Evolutionary conservation across 345 rosid genomes (phyloP).

Genomic region (Syzygium grande): DNA sequence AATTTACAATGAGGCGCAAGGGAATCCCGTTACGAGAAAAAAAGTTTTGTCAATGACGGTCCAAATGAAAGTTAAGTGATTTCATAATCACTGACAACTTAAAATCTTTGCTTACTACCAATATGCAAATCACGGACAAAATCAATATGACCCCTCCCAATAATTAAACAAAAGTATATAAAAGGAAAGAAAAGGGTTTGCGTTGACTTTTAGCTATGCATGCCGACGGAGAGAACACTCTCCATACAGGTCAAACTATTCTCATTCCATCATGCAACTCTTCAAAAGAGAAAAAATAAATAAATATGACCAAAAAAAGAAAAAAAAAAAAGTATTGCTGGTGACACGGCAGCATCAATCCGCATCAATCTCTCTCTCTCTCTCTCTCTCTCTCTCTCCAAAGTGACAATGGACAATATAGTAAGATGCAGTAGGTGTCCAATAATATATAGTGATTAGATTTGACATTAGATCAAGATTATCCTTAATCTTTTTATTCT

Average conservation of each 20-base stretch:
- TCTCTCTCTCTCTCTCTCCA: background rate
- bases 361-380: background rate
- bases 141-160: background rate
- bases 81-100: background rate
- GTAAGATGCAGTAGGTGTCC: background rate
- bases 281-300: background rate
- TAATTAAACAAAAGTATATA: background rate
- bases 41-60: no score
- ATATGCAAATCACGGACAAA: background rate
- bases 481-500: background rate
- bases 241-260: background rate
- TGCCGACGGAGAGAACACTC: background rate
- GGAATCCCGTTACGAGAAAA: background rate
- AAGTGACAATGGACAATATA: background rate
- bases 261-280: background rate
- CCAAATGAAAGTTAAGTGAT: background rate
- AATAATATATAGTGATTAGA: background rate
- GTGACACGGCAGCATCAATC: background rate
- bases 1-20: accelerated
- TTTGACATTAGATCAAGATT: background rate
- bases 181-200: background rate
- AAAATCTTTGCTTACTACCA: background rate
- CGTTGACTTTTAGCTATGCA: background rate
- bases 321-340: background rate
- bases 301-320: background rate